Evolutionary conservation across 805 yeast genomes (phyloP), one percentile per base, ranked within the genome.

Genomic region (Yarrowia deformans): DNA sequence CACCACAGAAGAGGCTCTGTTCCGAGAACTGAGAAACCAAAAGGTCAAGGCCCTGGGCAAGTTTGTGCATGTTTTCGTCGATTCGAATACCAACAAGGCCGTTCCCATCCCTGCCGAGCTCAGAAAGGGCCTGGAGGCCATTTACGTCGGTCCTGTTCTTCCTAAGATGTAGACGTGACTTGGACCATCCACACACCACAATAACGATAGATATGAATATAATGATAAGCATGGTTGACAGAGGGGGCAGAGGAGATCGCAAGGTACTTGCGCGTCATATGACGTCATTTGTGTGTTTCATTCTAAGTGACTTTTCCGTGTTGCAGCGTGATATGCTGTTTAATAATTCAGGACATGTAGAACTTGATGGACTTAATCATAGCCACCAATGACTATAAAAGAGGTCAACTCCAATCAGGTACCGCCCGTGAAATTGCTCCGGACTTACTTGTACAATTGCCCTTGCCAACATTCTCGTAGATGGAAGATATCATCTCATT

Each of bases 31-130:
- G 39, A 29, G 56, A n/a, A 63, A 49, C 56, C 68, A 63, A n/a
- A 46, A n/a, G 37, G 76, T 75, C 16, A 73, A 72, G 35, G 77
- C 78, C 9, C 71, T 74, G 13, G 77, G 77, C 34, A 45, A 71
- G 16, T 71, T 73, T 69, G 75, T 73, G 7, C 77, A 73, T 67
- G 77, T 75, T 3, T 75, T 75, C 69, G 75, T 76, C 16, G 74
- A 75, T 50, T 45, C 70, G n/a, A n/a, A 43, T 16, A 74, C 77
- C 19, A 69, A 70, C 37, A 73, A 72, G 68, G 70, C 75, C 8
- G 39, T 56, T 23, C 70, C 71, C 8, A 73, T 73, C 70, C 68
- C 72, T 10, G 61, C 39, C 12, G 52, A 60, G 3, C 52, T 73
- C 12, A 48, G 75, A 40, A 23, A 48, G 40, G 73, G 70, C 1